A percentile compares a stretch with the other conserved stretches of the same genome.
phyloP scores from a whole-genome alignment of 2,329 filamentous ascomycete species.

The Microsporum audouinii region DNA sequence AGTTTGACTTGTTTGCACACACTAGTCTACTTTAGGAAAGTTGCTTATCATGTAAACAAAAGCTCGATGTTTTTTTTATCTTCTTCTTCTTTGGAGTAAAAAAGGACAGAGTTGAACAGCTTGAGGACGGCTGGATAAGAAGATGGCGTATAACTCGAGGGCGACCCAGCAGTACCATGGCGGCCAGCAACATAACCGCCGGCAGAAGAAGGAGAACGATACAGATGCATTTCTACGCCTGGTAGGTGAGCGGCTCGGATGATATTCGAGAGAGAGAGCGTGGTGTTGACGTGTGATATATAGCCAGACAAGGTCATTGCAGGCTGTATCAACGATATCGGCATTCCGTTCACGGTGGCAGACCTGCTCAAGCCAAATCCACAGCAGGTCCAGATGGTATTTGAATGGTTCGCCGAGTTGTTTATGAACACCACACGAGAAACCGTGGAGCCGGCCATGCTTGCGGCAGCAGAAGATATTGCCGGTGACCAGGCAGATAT shows the following conservation, averaged over 20 bases:
- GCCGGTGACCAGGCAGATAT: conserved; percentile 76
- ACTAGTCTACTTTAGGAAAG: conserved; percentile 15
- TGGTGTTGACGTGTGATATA: conserved; percentile 3
- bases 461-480: conserved; percentile 67
- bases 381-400: conserved; percentile 89
- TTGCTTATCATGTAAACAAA: conserved; percentile 12
- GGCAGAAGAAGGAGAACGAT: conserved; percentile 45
- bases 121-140: not conserved
- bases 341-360: conserved; percentile 72
- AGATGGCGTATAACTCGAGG: conserved; percentile 41
- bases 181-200: conserved; percentile 36
- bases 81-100: not conserved
- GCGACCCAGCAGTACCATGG: conserved; percentile 43
- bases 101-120: not conserved
- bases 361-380: conserved; percentile 92
- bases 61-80: not conserved
- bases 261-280: not conserved
- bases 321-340: conserved; percentile 93
- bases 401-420: conserved; percentile 93
- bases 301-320: conserved; percentile 70
- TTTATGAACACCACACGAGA: conserved; percentile 89
- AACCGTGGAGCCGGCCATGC: conserved; percentile 89
- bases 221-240: conserved; percentile 48
- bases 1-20: conserved; percentile 27
- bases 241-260: conserved; percentile 27